Evolutionary conservation across 1,284 basidiomycete genomes (phyloP).

Genomic region (Leccinum subrobustum): DNA sequence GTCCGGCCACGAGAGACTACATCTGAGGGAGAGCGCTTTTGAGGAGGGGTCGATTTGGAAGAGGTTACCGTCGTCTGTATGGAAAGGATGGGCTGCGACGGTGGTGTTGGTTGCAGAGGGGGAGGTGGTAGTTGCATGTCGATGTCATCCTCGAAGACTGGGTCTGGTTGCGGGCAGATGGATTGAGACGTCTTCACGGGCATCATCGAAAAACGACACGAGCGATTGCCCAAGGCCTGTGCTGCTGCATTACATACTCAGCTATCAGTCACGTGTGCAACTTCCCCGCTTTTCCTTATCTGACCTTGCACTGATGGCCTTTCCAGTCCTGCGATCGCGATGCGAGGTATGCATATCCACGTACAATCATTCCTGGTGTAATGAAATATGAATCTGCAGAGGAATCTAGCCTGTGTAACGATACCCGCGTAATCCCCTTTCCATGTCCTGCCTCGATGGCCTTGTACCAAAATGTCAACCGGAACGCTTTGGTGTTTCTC

Average conservation of each 20-base stretch:
- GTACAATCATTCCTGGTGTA: neutral
- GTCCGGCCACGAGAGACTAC: slow-evolving; percentile 7
- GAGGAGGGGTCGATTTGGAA: slow-evolving; percentile 12
- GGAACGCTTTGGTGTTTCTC: slow-evolving; percentile 5
- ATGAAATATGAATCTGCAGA: neutral
- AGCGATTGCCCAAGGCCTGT: slow-evolving; percentile 1
- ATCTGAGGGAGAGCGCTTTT: slow-evolving; percentile 14
- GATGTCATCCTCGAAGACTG: slow-evolving; percentile 33
- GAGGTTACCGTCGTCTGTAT: slow-evolving; percentile 11
- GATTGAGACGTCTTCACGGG: slow-evolving; percentile 25
- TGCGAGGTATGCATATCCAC: slow-evolving; percentile 1
- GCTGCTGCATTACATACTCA: slow-evolving; percentile 10
- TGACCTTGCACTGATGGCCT: neutral
- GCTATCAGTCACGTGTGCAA: slow-evolving; percentile 19
- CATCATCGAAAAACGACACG: slow-evolving; percentile 18
- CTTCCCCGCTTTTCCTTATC: neutral
- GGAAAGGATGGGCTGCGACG: slow-evolving; percentile 13
- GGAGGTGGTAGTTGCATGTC: slow-evolving; percentile 26
- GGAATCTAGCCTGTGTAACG: neutral
- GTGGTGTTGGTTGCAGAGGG: neutral
- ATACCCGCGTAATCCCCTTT: slow-evolving; percentile 4
- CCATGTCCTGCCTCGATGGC: neutral
- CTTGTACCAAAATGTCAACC: slow-evolving; percentile 1
- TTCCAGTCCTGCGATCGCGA: neutral
- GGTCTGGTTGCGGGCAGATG: slow-evolving; percentile 22